Evolutionary conservation across 2,329 filamentous ascomycete genomes (phyloP).

Genomic region (Periconia macrospinosa): DNA sequence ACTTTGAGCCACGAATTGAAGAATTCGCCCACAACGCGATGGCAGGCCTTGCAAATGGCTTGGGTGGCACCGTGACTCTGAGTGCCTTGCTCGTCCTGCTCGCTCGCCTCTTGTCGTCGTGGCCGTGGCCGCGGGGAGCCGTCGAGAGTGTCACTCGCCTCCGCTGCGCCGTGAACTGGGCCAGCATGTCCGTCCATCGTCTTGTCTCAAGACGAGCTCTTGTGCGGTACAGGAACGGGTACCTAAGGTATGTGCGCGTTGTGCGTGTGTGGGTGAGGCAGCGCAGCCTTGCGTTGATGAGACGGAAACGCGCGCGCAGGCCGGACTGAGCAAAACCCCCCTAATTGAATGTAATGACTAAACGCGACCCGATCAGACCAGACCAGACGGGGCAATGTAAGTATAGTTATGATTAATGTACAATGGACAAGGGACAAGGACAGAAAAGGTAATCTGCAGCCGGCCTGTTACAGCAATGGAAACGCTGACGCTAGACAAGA

Average conservation of each 20-base stretch:
- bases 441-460: not conserved
- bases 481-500: constrained; percentile 2
- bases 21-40: constrained; percentile 34
- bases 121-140: too few relatives aligned
- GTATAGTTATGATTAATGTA: not conserved
- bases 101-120: constrained; percentile 12
- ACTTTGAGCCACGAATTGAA: constrained; percentile 42
- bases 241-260: not conserved
- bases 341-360: not conserved
- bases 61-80: constrained; percentile 22
- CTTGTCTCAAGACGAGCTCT: not conserved
- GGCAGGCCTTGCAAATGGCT: constrained; percentile 35
- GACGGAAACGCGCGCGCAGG: not conserved
- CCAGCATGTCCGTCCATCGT: not conserved
- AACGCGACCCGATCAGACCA: too few relatives aligned
- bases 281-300: not conserved
- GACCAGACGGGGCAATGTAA: not conserved
- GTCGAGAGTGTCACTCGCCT: not conserved
- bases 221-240: too few relatives aligned
- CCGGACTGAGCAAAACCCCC: not conserved
- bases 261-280: not conserved
- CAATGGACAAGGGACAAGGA: not conserved
- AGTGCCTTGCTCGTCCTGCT: not conserved
- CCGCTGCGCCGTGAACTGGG: not conserved
- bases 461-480: constrained; percentile 24